Base-by-base conservation (phyloP, 768 basidiomycete genomes). In the Neoboletus magnificus region DNA sequence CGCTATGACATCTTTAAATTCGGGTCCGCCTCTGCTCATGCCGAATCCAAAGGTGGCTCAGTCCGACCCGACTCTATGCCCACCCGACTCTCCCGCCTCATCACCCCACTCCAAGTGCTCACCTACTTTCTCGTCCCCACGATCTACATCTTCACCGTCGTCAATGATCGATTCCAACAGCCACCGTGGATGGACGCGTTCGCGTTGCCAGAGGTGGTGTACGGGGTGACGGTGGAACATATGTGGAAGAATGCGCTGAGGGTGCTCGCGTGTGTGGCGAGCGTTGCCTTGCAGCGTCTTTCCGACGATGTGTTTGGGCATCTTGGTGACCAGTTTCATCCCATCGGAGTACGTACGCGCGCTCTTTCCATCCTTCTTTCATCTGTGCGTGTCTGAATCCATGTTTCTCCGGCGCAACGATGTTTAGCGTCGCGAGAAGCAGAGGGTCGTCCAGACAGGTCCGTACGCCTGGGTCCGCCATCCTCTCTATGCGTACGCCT, bases 381-480 rank as follows among this genome's bases (percentile, higher is more conserved):
- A 13, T 12, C 7, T 4, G 27, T 13, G 3, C 5, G 20, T 5
- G 2, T 25, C 15, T 35, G 11, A 12, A 12, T n/a, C 33, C 25
- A 43, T 10, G 4, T 16, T 22, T 5, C 4, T 25, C 5, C 8
- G 23, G 44, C 10, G 4, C 7, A 4, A 29, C 13, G 18, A 3
- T n/a, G 11, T n/a, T 12, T 15, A 61, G 56, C 55, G 54, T 37
- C 60, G 60, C 27, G 54, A 58, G 41, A 59, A 54, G 36, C 35
- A 30, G 5, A 62, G 45, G 35, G 40, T 62, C 15, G 18, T 62
- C 4, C 56, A 59, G 36, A 49, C 61, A 0, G 61, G 61, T 1
- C 53, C 62, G 12, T 63, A 59, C 13, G 57, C 62, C n/a, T 47
- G 45, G 42, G 50, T 59, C 5, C 56, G 56, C 15, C 61, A 59